These are phyloP conservation scores for Plectosphaerella plurivora DNA, from an alignment of 2,329 filamentous ascomycete species.

Conservation along the genomic window DNA sequence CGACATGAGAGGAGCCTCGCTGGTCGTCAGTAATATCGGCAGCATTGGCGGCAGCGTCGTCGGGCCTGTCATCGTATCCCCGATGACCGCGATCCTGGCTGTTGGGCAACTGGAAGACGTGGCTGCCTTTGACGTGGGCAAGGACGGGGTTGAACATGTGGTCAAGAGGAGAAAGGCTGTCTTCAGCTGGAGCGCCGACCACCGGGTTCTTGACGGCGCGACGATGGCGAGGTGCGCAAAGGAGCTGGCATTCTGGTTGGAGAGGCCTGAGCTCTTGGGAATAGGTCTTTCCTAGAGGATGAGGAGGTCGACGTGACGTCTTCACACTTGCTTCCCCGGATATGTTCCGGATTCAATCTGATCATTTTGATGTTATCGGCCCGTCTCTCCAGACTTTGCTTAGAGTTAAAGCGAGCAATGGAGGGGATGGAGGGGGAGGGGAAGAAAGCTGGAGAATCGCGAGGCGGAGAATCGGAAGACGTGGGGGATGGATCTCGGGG, in stretches of 20 bases:
- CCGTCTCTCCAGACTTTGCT: too few species aligned
- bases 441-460: too few species aligned
- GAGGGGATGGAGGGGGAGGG: too few species aligned
- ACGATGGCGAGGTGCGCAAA: not conserved
- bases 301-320: too few species aligned
- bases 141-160: not conserved
- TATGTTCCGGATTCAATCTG: too few species aligned
- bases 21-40: not conserved
- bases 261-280: not conserved
- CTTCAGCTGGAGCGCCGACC: not conserved
- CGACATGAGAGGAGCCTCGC: not conserved
- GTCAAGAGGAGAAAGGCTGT: not conserved
- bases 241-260: not conserved
- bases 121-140: not conserved
- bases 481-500: too few species aligned
- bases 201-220: not conserved
- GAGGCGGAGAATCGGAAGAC: too few species aligned
- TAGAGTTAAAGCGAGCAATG: too few species aligned
- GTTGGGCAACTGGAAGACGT: not conserved
- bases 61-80: not conserved
- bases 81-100: not conserved
- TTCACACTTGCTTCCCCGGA: too few species aligned
- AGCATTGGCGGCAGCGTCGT: not conserved
- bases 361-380: too few species aligned
- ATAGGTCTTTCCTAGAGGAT: too few species aligned